phyloP scores from a whole-genome alignment of 139 green algal genomes.

The Bryopsis sp. region DNA sequence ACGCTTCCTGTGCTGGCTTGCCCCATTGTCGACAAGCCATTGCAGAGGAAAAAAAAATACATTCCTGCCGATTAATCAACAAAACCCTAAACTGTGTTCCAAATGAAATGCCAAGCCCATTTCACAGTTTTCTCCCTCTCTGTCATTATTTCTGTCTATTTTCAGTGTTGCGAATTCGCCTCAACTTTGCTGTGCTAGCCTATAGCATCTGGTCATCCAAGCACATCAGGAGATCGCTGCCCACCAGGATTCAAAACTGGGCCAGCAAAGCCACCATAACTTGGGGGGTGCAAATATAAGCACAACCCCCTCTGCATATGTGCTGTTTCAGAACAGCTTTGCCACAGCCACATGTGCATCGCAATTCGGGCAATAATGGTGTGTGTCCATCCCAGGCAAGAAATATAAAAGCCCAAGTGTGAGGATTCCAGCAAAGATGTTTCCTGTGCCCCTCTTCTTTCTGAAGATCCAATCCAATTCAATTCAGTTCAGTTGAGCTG shows the following conservation, averaged over 20 bases:
- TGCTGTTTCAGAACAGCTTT: constrained; percentile 4
- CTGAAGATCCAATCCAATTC: background rate
- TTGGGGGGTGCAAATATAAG: background rate
- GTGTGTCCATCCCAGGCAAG: background rate
- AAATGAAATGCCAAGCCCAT: too few relatives aligned
- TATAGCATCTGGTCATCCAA: too few relatives aligned
- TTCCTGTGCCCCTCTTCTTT: background rate
- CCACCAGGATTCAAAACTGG: background rate
- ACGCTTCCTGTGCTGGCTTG: too few relatives aligned
- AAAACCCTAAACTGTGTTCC: too few relatives aligned
- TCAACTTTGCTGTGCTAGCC: too few relatives aligned
- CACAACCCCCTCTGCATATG: background rate
- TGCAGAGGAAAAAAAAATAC: too few relatives aligned
- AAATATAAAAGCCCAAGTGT: constrained; percentile 1
- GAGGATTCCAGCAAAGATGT: background rate
- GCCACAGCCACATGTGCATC: background rate
- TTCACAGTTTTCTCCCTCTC: too few relatives aligned
- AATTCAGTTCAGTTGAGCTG: background rate
- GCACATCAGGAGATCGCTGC: background rate
- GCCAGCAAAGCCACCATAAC: background rate
- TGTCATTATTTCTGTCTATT: too few relatives aligned
- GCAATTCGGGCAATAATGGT: constrained; percentile 14
- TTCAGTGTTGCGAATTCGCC: too few relatives aligned
- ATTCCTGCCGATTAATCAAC: too few relatives aligned
- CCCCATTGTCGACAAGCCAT: too few relatives aligned